Base-by-base conservation (phyloP, 306 rosid species). In the Purshia tridentata region DNA sequence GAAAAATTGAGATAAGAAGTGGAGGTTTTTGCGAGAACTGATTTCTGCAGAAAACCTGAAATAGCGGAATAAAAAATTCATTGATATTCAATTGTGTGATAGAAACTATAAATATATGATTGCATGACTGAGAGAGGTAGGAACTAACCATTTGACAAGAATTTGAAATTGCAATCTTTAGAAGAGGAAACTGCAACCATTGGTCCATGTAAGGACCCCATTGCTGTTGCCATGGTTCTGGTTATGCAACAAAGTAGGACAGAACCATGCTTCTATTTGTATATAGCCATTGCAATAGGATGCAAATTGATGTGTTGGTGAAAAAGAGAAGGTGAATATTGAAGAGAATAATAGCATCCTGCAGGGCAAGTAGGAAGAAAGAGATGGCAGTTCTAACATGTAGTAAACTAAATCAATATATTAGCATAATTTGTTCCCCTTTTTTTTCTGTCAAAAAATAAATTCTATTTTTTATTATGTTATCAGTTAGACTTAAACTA, bases 331-430 rank as follows among this genome's bases (percentile, higher is more conserved):
- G 12, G 60, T 9, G 75, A 65, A 70, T 54, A 1, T 8, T 8
- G 14, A 20, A 52, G 74, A 54, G 65, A 70, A 55, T 42, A 73
- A 70, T 77, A 65, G 76, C 69, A 83, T 76, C 15, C 15, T 56
- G 40, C 49, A 55, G 81, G 41, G 58, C 81, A 79, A 79, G 81
- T 76, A 40, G 81, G 41, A 64, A n/a, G 4, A 69, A 61, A 45
- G 61, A 62, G 55, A 39, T 39, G 39, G 29, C 19, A 20, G 16
- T 56, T 8, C 58, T 7, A 47, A 19, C 6, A 37, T 73, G 61
- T 16, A 53, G 74, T 18, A 13, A n/a, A 39, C 61, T 4, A 69
- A 18, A 52, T 52, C 6, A 18, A 42, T 57, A 51, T 8, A 13
- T 53, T 19, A 4, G 52, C 49, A 40, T 54, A 53, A 63, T 13